Evolutionary conservation across 441 rosid genomes (phyloP), one percentile per base, ranked within the genome.

Genomic region (Erodium trifolium): DNA sequence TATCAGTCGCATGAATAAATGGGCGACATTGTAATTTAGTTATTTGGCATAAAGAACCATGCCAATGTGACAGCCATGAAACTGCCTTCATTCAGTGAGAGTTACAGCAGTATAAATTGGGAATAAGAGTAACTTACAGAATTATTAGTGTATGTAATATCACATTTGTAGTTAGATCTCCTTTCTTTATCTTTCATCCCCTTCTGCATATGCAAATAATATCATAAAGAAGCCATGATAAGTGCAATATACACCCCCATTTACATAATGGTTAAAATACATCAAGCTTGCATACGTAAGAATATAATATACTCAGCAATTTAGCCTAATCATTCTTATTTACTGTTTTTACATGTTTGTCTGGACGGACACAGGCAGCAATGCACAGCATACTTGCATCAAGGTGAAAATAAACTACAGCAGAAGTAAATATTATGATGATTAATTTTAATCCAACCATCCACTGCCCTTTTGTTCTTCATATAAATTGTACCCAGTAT

Each of bases 91-190:
- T 2, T 27, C 51, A 64, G 70, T 19, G 16, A 69, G 62, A 66
- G 70, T 39, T 35, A n/a, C 63, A 57, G 27, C 29, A 57, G 11
- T 37, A 37, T 5, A 12, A 51, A 51, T n/a, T 51, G 17, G 7
- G 57, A 51, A 4, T 51, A 51, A 18, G 17, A 57, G 27, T 18
- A 76, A 83, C 84, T 81, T 78, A 86, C 98, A 34, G 98, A 91
- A 75, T 91, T 93, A 72, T 91, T 93, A 71, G 96, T 93, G 78
- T 93, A 91, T 65, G 98, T 93, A 75, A 93, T 91, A 78, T 93
- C 97, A 81, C 94, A 89, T 70, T 75, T 77, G 74, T 93, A 93
- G 83, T 83, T 89, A 78, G 77, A 70, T 80, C 94, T 89, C 79
- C 98, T 85, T 82, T 91, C 94, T 72, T 79, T 79, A 69, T 92